Evolutionary conservation across 2,329 filamentous ascomycete species (phyloP), one percentile per base, ranked within the genome.

Genomic region (Fusarium devonianum): DNA sequence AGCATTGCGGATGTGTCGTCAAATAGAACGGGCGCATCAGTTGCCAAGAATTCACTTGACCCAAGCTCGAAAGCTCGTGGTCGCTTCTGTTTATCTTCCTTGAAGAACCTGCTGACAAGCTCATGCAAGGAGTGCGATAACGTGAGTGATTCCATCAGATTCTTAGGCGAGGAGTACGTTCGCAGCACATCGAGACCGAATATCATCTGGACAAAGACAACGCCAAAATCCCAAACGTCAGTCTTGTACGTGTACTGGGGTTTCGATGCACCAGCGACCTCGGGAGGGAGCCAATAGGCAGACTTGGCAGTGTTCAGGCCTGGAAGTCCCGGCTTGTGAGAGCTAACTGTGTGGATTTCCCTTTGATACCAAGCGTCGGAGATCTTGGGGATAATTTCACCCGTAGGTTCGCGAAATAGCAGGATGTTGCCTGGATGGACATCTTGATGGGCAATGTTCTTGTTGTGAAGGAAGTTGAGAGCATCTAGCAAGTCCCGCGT

Each of bases 181-280:
- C 87, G 80, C 13, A 88, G 78, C 6, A 91, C 83, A 58, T 91
- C 85, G 23, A 91, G 78, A 2, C 94, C 94, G 69, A 97, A 93
- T 4, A 94, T 82, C 91, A 97, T 97, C 69, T 99, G 93, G 28
- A 96, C 72, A 62, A 97, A 89, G 5, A 97, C 83, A 21, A 97
- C 84, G 4, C 94, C 94, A 64, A 99, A 85, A 60, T 97, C 90
- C 94, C 94, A 99, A 7, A 97, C 84, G 69, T 97, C 94, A 0
- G 91, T 90, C 69, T 96, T 96, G 64, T 82, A 82, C 2, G 82
- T 85, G 73, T 87, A 78, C 69, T 88, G 77, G 21, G 80, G 80
- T 19, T 82, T 86, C 50, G 80, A 83, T 1, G 78, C 80, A 35
- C 75, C 81, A 21, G 83, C 81, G 39, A 92, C 80, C 71, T 96